Evolutionary conservation across 345 rosid genomes (phyloP).

Genomic region (Syzygium oleosum): DNA sequence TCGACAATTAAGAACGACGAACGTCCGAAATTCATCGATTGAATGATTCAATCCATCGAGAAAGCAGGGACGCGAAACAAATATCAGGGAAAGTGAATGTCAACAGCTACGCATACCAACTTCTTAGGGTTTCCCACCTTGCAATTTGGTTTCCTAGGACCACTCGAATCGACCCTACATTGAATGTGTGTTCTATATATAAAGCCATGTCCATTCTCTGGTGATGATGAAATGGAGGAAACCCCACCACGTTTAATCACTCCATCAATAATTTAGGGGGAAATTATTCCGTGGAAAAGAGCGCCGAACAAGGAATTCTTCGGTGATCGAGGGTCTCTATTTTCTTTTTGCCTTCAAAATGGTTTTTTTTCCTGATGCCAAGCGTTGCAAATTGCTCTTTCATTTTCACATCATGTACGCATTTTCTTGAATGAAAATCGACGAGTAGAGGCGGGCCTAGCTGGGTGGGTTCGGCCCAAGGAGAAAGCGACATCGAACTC

Average conservation of each 20-base stretch:
- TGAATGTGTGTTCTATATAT: neutral
- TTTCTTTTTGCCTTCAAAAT: neutral
- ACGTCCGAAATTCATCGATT: neutral
- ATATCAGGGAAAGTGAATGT: neutral
- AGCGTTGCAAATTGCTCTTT: neutral
- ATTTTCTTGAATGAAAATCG: neutral
- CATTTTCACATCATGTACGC: neutral
- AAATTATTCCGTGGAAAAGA: neutral
- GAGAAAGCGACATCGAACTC: too few species aligned
- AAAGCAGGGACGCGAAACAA: neutral
- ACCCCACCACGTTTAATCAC: neutral
- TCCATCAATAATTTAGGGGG: neutral
- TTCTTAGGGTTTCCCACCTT: neutral
- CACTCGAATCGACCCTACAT: neutral
- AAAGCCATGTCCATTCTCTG: neutral
- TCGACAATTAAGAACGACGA: neutral
- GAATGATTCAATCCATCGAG: neutral
- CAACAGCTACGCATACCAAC: neutral
- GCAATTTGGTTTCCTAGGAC: neutral
- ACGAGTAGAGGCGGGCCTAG: neutral
- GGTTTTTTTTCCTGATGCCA: neutral
- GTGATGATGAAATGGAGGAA: neutral
- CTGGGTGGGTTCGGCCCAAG: neutral
- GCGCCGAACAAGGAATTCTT: neutral
- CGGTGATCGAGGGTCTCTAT: neutral